Evolutionary conservation across 2,329 filamentous ascomycete species (phyloP).

Genomic region (Herpotrichia juniperi): DNA sequence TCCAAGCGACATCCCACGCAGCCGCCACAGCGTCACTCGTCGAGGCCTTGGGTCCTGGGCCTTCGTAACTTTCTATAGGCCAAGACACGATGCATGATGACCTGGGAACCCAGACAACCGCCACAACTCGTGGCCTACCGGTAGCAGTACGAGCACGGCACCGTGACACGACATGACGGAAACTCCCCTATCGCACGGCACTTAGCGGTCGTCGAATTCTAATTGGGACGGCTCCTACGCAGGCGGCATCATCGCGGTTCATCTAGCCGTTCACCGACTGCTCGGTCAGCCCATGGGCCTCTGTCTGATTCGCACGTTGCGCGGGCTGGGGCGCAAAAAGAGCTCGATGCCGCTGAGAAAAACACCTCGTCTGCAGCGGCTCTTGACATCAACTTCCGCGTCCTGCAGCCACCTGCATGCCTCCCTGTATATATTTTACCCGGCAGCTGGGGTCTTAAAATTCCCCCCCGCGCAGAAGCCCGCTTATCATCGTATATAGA

Average conservation of each 20-base stretch:
- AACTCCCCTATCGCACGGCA: too few species aligned
- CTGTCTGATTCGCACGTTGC: constrained; percentile 1
- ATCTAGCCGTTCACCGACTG: neutral
- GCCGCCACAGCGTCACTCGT: neutral
- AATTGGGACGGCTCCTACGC: neutral
- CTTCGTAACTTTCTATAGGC: neutral
- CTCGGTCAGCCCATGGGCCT: neutral
- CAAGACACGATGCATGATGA: neutral
- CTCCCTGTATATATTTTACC: constrained; percentile 1
- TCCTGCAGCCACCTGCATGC: constrained; percentile 2
- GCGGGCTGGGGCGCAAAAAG: constrained; percentile 6
- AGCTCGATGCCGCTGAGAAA: neutral
- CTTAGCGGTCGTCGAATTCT: neutral
- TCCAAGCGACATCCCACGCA: neutral
- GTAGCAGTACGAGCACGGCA: too few species aligned
- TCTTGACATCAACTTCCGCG: neutral
- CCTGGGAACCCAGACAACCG: neutral
- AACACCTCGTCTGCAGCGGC: constrained; percentile 1
- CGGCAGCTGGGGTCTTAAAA: constrained; percentile 7
- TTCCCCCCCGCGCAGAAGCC: constrained; percentile 5
- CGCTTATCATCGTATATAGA: constrained; percentile 7
- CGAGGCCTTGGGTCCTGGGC: too few species aligned
- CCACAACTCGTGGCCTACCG: too few species aligned
- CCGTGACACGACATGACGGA: too few species aligned
- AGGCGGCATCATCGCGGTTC: neutral